Evolutionary conservation across 164 flowering plant genomes (phyloP), one percentile per base, ranked within the genome.

Genomic region (Nymphaea thermarum): DNA sequence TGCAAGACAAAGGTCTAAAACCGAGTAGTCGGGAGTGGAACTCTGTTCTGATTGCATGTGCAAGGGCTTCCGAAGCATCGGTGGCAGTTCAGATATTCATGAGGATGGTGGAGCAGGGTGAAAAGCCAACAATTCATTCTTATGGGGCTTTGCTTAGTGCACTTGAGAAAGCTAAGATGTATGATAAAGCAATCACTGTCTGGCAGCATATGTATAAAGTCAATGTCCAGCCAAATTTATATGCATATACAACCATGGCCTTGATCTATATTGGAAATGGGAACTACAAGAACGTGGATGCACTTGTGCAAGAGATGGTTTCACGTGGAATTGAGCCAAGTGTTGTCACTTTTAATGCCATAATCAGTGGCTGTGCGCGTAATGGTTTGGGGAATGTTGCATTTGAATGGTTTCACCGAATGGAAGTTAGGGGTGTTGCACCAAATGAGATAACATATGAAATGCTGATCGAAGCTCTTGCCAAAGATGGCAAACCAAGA

Each of bases 121-220:
- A 83, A 69, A 92, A 88, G 60, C 98, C 99, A 2, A 92, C 98
- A 36, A 66, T 87, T 11, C 71, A 90, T 15, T 92, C 99, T n/a
- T 95, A 95, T 69, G 94, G 96, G 4, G 96, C 99, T 67, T 73
- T 95, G 77, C 90, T 95, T 53, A 92, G 94, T 73, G 98, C 98
- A 45, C 94, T 95, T 45, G 97, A 92, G 77, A 95, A 90, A 74
- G 98, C 91, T 5, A 86, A 84, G 55, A 85, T 87, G 15, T 92
- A 89, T 45, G 96, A 87, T n/a, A 90, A 92, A 72, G 98, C 98
- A 17, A 66, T 78, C 42, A 78, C 70, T 43, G 98, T 92, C 5
- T 95, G 93, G 94, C 84, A 92, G 12, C 98, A 92, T 74, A 92
- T 95, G 98, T 41, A 84, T 4, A 87, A 83, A 71, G 85, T 95